A percentile compares a stretch with the other conserved stretches of the same genome.
Conservation (phyloP, 495 filamentous ascomycete species). For the Cercophora sp. region DNA sequence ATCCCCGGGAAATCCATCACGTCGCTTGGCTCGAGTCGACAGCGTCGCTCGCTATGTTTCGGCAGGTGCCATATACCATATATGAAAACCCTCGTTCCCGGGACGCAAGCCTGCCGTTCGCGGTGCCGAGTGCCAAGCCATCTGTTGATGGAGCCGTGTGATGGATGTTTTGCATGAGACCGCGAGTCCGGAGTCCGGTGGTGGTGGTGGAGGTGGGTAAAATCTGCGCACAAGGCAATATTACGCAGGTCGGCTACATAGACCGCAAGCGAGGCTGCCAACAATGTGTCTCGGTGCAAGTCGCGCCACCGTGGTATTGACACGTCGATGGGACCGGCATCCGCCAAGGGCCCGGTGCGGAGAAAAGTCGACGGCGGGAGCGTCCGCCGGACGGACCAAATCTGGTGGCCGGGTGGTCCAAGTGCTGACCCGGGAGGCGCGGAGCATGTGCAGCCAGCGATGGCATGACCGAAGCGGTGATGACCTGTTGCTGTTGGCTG, state of each 20-base stretch:
- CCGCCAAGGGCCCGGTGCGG: neutral
- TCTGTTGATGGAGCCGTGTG: slow-evolving; percentile 4
- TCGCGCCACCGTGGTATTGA: slow-evolving; percentile 2
- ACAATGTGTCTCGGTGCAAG: no score
- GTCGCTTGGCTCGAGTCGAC: neutral
- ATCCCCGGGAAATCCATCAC: neutral
- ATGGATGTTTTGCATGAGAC: slow-evolving; percentile 11
- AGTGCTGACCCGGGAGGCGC: neutral
- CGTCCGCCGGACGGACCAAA: slow-evolving; percentile 1
- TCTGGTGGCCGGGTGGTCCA: neutral
- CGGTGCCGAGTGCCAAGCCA: slow-evolving; percentile 7
- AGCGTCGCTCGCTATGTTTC: neutral
- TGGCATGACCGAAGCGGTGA: neutral
- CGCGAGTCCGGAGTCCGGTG: slow-evolving; percentile 23
- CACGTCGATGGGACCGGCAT: no score
- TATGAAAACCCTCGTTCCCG: neutral
- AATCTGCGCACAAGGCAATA: no score
- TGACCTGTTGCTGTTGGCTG: no score
- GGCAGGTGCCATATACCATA: neutral
- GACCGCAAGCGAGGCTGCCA: no score
- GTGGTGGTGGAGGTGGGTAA: slow-evolving; percentile 13
- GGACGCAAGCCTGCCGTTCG: neutral
- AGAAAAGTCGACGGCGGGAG: neutral
- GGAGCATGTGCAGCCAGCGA: neutral
- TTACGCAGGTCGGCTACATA: no score